These are phyloP conservation scores for Linnemannia schmuckeri DNA, from an alignment of 192 early-diverging fungal genomes.

Conservation along the genomic window DNA sequence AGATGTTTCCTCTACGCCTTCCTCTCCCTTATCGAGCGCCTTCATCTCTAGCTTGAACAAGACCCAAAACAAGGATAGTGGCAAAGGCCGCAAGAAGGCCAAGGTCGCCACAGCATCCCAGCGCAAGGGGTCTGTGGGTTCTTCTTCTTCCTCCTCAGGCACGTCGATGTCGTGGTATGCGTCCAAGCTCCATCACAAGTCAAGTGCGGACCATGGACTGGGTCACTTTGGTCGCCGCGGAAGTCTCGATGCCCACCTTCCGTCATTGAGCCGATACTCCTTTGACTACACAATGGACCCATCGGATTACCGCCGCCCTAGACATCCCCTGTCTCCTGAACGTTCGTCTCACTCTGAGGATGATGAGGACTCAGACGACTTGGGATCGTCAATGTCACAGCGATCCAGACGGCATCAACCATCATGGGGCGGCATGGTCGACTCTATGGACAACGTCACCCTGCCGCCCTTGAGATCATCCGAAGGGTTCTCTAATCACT, in stretches of 20 bases:
- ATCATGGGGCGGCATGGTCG: conserved; percentile 33
- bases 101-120: neutral
- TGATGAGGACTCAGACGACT: conserved; percentile 24
- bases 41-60: neutral
- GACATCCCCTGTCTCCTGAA: conserved; percentile 46
- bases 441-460: conserved; percentile 23
- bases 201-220: conserved; percentile 9
- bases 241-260: conserved; percentile 33
- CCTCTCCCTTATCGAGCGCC: conserved; percentile 4
- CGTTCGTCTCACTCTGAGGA: conserved; percentile 49
- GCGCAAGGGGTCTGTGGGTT: conserved; percentile 19
- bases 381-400: neutral
- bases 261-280: conserved; percentile 8
- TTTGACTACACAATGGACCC: conserved; percentile 31
- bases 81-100: conserved; percentile 14
- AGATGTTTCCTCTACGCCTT: neutral
- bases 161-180: conserved; percentile 52
- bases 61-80: neutral
- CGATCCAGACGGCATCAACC: neutral
- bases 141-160: conserved; percentile 11
- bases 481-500: neutral
- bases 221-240: conserved; percentile 7
- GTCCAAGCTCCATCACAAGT: conserved; percentile 49
- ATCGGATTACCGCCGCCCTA: conserved; percentile 8
- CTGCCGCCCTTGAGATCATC: conserved; percentile 30